Evolutionary conservation across 768 basidiomycete genomes (phyloP), one percentile per base, ranked within the genome.

Genomic region (Pisolithus sp.): DNA sequence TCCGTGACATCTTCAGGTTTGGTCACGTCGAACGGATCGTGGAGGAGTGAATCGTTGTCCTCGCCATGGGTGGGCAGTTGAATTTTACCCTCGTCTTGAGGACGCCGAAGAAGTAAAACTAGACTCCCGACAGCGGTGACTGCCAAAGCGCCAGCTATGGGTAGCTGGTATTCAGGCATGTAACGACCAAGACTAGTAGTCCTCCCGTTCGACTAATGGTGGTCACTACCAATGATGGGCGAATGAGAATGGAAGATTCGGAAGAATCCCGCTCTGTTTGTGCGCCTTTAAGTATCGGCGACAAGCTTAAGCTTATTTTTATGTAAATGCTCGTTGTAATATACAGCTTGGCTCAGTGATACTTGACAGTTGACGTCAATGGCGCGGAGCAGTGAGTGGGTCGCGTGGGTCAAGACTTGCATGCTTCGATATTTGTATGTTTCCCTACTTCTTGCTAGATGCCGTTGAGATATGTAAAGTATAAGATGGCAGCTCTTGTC

Each of bases 1-100:
- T 88, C 83, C 12, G 82, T 53, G 34, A 79, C 57, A 57, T 92
- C 89, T 62, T 85, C 83, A 8, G 82, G 78, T n/a, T 63, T 80
- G 18, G 81, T 78, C n/a, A 92, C 82, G 62, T 82, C 79, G 61
- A 86, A 88, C 10, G 84, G 81, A 59, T 88, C 86, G 15, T 12
- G 63, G 40, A 59, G 46, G 2, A 67, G 54, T 1, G 66, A 37
- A 48, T 69, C 63, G 13, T 48, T 47, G 10, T 49, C 56, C 54
- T 59, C 67, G 8, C 56, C 55, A 23, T 55, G 55, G 12, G 65
- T 58, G 38, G 77, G 76, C 17, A 85, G 73, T 49, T 74, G 68
- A 50, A 84, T 76, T 63, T 79, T 79, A 31, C 77, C 79, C 30
- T 77, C 75, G 41, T 18, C 31, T 12, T 58, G 65, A 3, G 72